phyloP scores from a whole-genome alignment of 1,284 basidiomycete species.

The Golubevia sp. region DNA sequence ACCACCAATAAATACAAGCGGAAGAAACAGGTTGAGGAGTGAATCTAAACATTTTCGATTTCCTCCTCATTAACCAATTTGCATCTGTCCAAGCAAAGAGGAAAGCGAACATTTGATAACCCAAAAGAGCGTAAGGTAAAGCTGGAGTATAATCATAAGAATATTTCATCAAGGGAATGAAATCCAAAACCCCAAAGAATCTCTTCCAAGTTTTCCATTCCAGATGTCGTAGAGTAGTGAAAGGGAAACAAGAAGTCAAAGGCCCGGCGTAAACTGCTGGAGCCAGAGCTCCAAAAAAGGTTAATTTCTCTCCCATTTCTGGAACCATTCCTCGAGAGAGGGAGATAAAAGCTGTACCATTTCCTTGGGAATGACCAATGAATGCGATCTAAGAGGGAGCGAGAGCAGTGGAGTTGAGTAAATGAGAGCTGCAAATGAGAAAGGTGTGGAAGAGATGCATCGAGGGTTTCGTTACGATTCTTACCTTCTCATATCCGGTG shows the following conservation, averaged over 20 bases:
- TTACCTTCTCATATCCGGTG: conserved; percentile 68
- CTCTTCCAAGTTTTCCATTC: conserved; percentile 68
- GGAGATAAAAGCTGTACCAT: conserved; percentile 63
- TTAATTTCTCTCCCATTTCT: conserved; percentile 67
- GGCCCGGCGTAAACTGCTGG: conserved; percentile 71
- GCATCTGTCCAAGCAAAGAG: conserved; percentile 71
- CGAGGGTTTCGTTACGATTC: conserved; percentile 8
- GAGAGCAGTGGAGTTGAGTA: neutral
- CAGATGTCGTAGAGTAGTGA: conserved; percentile 53
- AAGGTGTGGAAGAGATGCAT: too few species aligned
- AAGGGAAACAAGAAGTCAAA: conserved; percentile 69
- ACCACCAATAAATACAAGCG: conserved; percentile 55
- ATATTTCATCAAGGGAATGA: conserved; percentile 70
- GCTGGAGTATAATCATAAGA: conserved; percentile 69
- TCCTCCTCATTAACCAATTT: conserved; percentile 68
- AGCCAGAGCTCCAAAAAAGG: conserved; percentile 69
- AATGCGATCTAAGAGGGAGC: conserved; percentile 61
- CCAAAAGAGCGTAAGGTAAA: conserved; percentile 60
- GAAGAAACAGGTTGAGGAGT: conserved; percentile 68
- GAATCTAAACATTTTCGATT: conserved; percentile 72
- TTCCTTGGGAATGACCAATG: conserved; percentile 70
- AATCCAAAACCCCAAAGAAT: conserved; percentile 70
- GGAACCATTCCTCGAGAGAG: conserved; percentile 67
- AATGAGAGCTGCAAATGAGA: neutral
- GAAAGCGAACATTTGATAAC: conserved; percentile 70